Evolutionary conservation across 2,329 filamentous ascomycete genomes (phyloP), one percentile per base, ranked within the genome.

Genomic region (Coniochaeta sp.): DNA sequence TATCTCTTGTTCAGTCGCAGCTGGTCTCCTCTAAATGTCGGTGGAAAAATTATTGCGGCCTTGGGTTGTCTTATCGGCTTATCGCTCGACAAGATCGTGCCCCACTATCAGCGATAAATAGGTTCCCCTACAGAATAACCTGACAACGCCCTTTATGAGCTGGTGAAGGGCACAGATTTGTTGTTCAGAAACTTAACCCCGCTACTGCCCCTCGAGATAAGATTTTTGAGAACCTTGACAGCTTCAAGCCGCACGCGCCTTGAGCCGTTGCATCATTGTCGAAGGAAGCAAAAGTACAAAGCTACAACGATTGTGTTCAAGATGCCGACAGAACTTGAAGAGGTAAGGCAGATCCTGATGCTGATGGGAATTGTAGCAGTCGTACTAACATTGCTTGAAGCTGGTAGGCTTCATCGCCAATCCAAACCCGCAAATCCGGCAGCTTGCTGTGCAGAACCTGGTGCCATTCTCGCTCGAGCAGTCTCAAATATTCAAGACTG

Each of bases 391-490:
- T 6, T n/a, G 14, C 56, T 52, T 31, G 47, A 67, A 96, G 91
- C 86, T 96, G 59, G 91, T 97, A 63, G 91, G 92, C 72, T 97
- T 98, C 76, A 89, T 98, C 62, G 89, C 90, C 74, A 89, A 96
- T 76, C 90, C 90, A 62, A 96, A 96, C 72, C 91, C 91, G 47
- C 90, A 96, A 72, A 91, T 98, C 65, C 87, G 95, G 67, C 87
- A 91, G 72, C 82, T 93, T 66, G 93, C 93, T 57, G 86, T 88
- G 59, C 92, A 96, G 74, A 90, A 96, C 67, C 81, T 97, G 38
- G 87, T 97, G 54, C 90, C 91, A 12, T 98, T 90, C 65, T 90
- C 90, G 26, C 81, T 85, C 12, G 76, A 82, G 1, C 83, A 96
- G 65, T 88, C 90, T 0, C 77, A 80, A 0, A 84, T 98, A 24